phyloP scores from a whole-genome alignment of 1,139 yeast genomes.

The Magnusiomyces magnusii region DNA sequence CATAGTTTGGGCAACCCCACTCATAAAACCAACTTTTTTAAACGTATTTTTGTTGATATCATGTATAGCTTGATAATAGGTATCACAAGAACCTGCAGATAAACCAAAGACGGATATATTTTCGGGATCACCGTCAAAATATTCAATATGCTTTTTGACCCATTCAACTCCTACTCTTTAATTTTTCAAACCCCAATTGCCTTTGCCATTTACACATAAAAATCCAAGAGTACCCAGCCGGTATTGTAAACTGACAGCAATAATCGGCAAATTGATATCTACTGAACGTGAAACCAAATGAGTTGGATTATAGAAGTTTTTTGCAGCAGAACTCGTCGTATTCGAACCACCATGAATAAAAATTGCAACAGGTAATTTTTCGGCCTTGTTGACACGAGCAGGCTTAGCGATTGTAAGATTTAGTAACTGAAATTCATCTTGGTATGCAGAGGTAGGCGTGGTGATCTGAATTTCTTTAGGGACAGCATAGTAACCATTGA shows the following conservation, averaged over 20 bases:
- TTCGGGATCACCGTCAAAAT: slow-evolving; percentile 29
- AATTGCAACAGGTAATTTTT: slow-evolving; percentile 24
- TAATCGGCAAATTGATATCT: slow-evolving; percentile 25
- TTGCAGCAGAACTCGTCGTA: slow-evolving; percentile 18
- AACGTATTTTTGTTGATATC: slow-evolving; percentile 14
- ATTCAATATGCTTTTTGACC: slow-evolving; percentile 25
- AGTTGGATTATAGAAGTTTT: slow-evolving; percentile 14
- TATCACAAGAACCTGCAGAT: slow-evolving; percentile 29
- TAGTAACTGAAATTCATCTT: slow-evolving; percentile 22
- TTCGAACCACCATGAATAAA: slow-evolving; percentile 31
- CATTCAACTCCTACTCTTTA: slow-evolving; percentile 26
- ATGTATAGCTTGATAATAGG: slow-evolving; percentile 18
- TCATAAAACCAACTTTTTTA: slow-evolving; percentile 17
- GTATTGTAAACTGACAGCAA: slow-evolving; percentile 27
- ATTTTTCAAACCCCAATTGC: slow-evolving; percentile 18
- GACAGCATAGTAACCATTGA: slow-evolving; percentile 12
- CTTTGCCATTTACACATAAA: slow-evolving; percentile 18
- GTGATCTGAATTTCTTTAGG: slow-evolving; percentile 4
- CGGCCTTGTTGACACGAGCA: neutral
- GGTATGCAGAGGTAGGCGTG: slow-evolving; percentile 10
- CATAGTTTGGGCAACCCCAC: slow-evolving; percentile 16
- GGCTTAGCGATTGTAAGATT: slow-evolving; percentile 23
- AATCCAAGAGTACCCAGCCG: slow-evolving; percentile 27
- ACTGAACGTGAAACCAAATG: slow-evolving; percentile 23
- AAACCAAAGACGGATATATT: slow-evolving; percentile 29